Base-by-base conservation (phyloP, 805 yeast species). In the Grigorovia humatica region DNA sequence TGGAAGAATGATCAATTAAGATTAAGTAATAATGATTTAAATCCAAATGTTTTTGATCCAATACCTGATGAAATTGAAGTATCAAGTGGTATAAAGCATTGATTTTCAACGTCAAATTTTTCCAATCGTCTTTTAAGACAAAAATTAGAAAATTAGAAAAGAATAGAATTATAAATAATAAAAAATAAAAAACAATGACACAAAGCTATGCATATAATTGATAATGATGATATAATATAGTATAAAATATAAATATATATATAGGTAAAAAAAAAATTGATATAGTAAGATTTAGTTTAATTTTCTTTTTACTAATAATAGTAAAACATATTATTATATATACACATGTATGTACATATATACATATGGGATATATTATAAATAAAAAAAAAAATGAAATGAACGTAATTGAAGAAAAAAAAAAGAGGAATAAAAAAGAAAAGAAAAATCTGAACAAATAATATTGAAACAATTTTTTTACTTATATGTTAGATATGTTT, bases 1-100 rank as follows among this genome's bases (percentile, higher is more conserved):
- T 93, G 99, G 99, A 88, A 96, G 48, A 85, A 83, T 52, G 79
- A 77, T 53, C 95, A 88, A 68, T 76, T 91, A 69, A 58, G 64
- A 4, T 79, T 83, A 70, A 76, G 77, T 30, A 81, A 84, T 59
- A 64, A 69, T 6, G 85, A 81, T 63, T 74, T 86, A 71, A 81
- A 85, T 65, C 69, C 79, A 48, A 85, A 85, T 58, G 88, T 84
- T 27, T 57, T 74, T 52, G 78, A 83, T 51, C 88, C 90, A 15
- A 72, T 75, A 38, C 74, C 84, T 61, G 72, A 74, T 48, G 81
- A 83, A 54, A 68, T 82, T 57, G 89, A 79, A 57, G 85, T 82
- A 48, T 81, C 88, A 50, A 83, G 89, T 45, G 95, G 95, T 66
- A 38, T 46, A 7, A 41, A 17, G 20, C 6, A 19, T 35, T 46